Evolutionary conservation across 805 yeast genomes (phyloP).

Genomic region (Clavispora santaluciae): DNA sequence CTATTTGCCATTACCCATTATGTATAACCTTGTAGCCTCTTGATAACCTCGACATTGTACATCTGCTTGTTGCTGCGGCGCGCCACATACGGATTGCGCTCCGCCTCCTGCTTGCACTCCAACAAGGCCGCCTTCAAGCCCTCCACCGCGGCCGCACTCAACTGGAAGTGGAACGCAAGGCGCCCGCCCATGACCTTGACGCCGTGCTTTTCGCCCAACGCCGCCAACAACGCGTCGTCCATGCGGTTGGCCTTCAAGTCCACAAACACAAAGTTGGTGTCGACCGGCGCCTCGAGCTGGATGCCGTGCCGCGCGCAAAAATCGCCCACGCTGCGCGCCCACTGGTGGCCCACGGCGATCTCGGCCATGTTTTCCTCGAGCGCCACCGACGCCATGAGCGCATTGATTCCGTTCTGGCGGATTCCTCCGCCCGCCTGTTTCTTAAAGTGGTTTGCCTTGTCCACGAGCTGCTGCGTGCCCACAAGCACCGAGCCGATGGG

Average conservation of each 20-base stretch:
- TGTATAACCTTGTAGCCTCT: conserved; percentile 1
- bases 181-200: conserved; percentile 69
- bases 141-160: conserved; percentile 27
- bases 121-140: conserved; percentile 45
- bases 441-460: conserved; percentile 76
- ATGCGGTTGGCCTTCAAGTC: conserved; percentile 53
- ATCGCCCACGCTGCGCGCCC: conserved; percentile 48
- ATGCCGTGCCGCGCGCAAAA: conserved; percentile 53
- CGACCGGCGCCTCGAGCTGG: conserved; percentile 64
- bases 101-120: conserved; percentile 54
- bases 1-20: not conserved
- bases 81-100: conserved; percentile 42
- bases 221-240: conserved; percentile 50
- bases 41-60: conserved; percentile 7
- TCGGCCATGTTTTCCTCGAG: conserved; percentile 67
- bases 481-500: conserved; percentile 89
- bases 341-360: conserved; percentile 45
- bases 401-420: conserved; percentile 78
- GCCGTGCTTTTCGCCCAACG: conserved; percentile 53
- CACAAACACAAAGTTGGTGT: conserved; percentile 79
- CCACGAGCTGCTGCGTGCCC: conserved; percentile 54
- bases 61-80: conserved; percentile 7
- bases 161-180: conserved; percentile 69
- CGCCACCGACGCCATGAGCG: conserved; percentile 77
- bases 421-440: conserved; percentile 94